phyloP scores from a whole-genome alignment of 1,139 yeast genomes.

The Scheffersomyces stambukii region DNA sequence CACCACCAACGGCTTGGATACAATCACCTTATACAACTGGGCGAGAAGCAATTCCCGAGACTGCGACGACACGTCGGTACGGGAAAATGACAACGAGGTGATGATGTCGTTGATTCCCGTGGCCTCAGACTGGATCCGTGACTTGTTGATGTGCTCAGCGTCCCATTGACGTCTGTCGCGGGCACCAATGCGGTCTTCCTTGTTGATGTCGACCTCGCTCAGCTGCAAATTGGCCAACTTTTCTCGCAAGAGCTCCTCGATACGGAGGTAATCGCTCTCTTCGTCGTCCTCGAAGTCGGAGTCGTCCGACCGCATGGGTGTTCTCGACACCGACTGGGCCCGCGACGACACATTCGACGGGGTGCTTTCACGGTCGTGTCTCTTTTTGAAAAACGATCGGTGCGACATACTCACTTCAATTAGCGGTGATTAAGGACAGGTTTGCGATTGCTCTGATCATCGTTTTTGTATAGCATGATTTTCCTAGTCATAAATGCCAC shows the following conservation, averaged over 20 bases:
- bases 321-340: slow-evolving; percentile 36
- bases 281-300: slow-evolving; percentile 41
- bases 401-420: too few relatives aligned
- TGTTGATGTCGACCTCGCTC: slow-evolving; percentile 13
- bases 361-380: slow-evolving; percentile 15
- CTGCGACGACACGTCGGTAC: slow-evolving; percentile 44
- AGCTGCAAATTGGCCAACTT: slow-evolving; percentile 32
- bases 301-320: slow-evolving; percentile 29
- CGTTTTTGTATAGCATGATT: too few relatives aligned
- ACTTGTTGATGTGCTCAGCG: slow-evolving; percentile 28
- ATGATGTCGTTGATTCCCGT: slow-evolving; percentile 41
- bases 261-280: slow-evolving; percentile 35
- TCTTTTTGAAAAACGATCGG: slow-evolving; percentile 9
- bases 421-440: too few relatives aligned
- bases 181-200: slow-evolving; percentile 12
- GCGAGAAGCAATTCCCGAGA: slow-evolving; percentile 51
- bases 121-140: slow-evolving; percentile 32
- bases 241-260: slow-evolving; percentile 39
- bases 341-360: slow-evolving; percentile 29
- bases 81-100: slow-evolving; percentile 31
- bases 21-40: slow-evolving; percentile 46
- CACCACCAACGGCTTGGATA: slow-evolving; percentile 37
- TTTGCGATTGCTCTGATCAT: too few relatives aligned
- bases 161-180: slow-evolving; percentile 29
- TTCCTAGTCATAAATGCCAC: too few relatives aligned